Evolutionary conservation across 495 filamentous ascomycete species (phyloP), one percentile per base, ranked within the genome.

Genomic region (Neurospora sp.): DNA sequence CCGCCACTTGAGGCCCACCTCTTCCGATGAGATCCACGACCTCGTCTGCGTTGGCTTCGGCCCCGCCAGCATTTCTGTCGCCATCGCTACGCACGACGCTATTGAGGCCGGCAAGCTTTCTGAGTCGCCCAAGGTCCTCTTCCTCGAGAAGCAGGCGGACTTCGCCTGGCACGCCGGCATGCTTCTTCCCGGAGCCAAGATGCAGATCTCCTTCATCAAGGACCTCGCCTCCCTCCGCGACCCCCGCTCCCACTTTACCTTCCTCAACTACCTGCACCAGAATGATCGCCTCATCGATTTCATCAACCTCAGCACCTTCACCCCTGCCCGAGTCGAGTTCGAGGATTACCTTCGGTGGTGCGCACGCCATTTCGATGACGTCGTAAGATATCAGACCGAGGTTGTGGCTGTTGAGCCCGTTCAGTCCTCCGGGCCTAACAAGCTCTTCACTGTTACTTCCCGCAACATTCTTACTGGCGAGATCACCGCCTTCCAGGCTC

Each of bases 181-280:
- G 95, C 87, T 97, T 72, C 88, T 99, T 1, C 93, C 94, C 0
- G 93, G 93, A 69, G 92, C 94, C 14, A 92, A 91, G 79, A 99
- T 99, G 95, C 95, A 99, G 81, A 98, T 99, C 73, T 95, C 93
- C 40, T 99, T 98, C 86, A 86, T 99, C 82, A 99, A 99, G 84
- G 96, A 98, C 77, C 86, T 99, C 73, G 95, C 96, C 12, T 96
- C 93, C 10, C 83, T 97, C 62, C 87, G 95, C 46, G 90, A 98
- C 75, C 95, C 95, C 3, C 89, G 91, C 73, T 97, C 93, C 71
- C 85, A 94, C 76, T 99, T 98, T 83, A 98, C 95, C 6, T 99
- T 99, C 82, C 84, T 97, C 74, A 98, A 97, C 80, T 98, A 98
- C 79, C 88, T 99, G 3, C 90, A 95, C 82, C 81, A 87, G 75